Evolutionary conservation across 1,139 yeast genomes (phyloP), one percentile per base, ranked within the genome.

Genomic region (Hyphopichia pseudoburtonii): DNA sequence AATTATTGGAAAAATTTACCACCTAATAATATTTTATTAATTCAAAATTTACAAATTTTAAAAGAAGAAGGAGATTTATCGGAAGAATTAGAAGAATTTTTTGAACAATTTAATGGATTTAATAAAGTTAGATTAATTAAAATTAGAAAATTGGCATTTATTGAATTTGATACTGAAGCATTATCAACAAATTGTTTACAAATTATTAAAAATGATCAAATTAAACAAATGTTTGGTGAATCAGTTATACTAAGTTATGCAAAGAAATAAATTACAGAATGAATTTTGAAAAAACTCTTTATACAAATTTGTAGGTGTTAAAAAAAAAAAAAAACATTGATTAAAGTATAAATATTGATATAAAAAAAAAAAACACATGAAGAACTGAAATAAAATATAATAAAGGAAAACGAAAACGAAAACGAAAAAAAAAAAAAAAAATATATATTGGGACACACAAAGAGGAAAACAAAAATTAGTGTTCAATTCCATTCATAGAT

Each of bases 91-190:
- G 54, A 62, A 2, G 64, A 54, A 0, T 48, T 65, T 1, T 87
- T 85, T 50, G 68, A 63, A 4, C 49, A 60, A 11, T 78, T 61
- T 46, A 57, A 66, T 2, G 95, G 95, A 0, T 84, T 81, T 44
- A 62, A 76, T 18, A 86, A 80, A 43, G 69, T 82, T 1, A 76
- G 95, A 37, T 62, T 80, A 35, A 88, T 92, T 25, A 70, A 75
- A 3, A 78, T 81, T 2, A 73, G 88, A 34, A 74, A 76, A 30
- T 76, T 92, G 37, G 95, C 94, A 6, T 85, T 92, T 57, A 75
- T 92, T 10, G 97, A 92, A 51, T 92, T 82, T 55, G 80, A 76
- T 25, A 62, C 66, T 5, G 82, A 78, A 19, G 59, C 48, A 1
- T 30, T 37, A 17, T 58, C 75, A 1, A 58, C 60, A 1, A 36